Conservation (phyloP, 2,329 filamentous ascomycete species). For the Trichoderma sp. region DNA sequence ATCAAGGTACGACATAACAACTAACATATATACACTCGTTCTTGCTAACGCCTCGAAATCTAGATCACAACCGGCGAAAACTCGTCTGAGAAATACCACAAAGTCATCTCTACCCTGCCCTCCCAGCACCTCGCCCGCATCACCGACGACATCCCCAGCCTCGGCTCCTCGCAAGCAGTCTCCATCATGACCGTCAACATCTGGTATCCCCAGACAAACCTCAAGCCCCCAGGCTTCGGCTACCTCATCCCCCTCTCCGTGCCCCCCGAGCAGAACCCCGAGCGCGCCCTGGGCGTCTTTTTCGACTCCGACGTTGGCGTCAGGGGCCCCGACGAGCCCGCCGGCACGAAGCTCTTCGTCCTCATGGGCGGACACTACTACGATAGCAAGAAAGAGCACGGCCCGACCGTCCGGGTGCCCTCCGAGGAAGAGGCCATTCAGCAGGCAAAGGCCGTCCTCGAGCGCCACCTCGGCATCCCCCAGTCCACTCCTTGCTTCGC, state of each 20-base stretch:
- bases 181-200: slow-evolving; percentile 92
- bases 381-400: slow-evolving; percentile 44
- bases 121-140: slow-evolving; percentile 44
- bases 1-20: slow-evolving; percentile 41
- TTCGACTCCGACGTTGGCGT: slow-evolving; percentile 70
- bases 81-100: slow-evolving; percentile 43
- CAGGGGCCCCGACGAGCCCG: slow-evolving; percentile 51
- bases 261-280: slow-evolving; percentile 70
- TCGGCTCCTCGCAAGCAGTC: slow-evolving; percentile 60
- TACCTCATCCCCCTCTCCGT: slow-evolving; percentile 83
- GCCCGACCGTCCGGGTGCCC: slow-evolving; percentile 42
- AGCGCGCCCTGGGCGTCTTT: slow-evolving; percentile 83
- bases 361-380: slow-evolving; percentile 96
- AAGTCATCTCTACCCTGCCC: slow-evolving; percentile 65
- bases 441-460: slow-evolving; percentile 69
- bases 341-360: slow-evolving; percentile 83
- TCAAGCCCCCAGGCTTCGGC: slow-evolving; percentile 75
- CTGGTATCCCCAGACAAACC: slow-evolving; percentile 66
- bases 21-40: background rate
- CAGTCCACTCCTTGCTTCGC: slow-evolving; percentile 57
- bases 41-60: background rate
- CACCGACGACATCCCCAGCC: slow-evolving; percentile 44
- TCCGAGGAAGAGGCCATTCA: slow-evolving; percentile 61
- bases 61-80: slow-evolving; percentile 24
- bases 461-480: slow-evolving; percentile 71